A percentile compares a stretch with the other conserved stretches of the same genome.
Evolutionary conservation across 768 basidiomycete species (phyloP).

Genomic region (Collybiopsis luxurians): DNA sequence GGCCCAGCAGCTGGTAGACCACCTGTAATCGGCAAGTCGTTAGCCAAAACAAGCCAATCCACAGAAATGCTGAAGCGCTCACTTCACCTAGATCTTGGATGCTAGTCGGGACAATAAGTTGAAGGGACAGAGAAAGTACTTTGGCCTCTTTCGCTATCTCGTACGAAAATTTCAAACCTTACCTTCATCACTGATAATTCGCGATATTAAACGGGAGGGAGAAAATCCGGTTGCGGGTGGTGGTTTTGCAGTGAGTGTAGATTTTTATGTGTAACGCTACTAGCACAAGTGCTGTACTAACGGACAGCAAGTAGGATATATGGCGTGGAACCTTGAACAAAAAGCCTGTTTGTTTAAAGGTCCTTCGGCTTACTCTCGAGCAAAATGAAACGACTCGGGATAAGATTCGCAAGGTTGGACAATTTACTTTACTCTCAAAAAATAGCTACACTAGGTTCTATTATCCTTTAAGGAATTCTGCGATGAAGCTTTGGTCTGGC

Average conservation of each 20-base stretch:
- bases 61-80: too few species aligned
- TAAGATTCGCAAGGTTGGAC: neutral
- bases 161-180: neutral
- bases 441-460: too few species aligned
- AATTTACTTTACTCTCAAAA: too few species aligned
- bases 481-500: conserved; percentile 27
- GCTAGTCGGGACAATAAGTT: neutral
- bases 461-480: conserved; percentile 19
- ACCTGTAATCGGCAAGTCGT: too few species aligned
- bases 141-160: neutral
- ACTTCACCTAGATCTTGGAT: neutral
- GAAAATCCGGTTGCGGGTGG: neutral
- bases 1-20: too few species aligned
- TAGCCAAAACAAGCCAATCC: too few species aligned
- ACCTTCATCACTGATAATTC: neutral
- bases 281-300: too few species aligned
- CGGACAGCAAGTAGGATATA: conserved; percentile 8
- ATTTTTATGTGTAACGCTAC: neutral
- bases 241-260: conserved; percentile 6
- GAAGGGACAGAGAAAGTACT: neutral
- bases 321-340: neutral
- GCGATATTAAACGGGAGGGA: neutral
- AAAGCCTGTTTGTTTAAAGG: too few species aligned
- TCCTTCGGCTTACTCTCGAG: too few species aligned
- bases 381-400: neutral